Conservation (phyloP, 2,329 filamentous ascomycete species). For the Talaromyces verruculosus region DNA sequence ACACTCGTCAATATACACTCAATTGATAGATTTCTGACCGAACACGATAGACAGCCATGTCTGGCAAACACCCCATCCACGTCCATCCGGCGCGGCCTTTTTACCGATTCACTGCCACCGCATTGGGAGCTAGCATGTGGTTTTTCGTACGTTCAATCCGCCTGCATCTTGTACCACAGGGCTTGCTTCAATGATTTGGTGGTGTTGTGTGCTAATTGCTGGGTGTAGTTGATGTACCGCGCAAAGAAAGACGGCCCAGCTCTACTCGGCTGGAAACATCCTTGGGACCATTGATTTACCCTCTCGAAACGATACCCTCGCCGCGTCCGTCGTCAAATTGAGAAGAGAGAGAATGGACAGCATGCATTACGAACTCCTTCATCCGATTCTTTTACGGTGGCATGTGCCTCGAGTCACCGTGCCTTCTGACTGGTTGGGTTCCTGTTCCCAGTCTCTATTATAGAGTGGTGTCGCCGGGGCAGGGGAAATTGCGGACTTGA, state of each 20-base stretch:
- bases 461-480: neutral
- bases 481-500: neutral
- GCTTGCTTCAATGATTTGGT: neutral
- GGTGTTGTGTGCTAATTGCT: neutral
- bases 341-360: neutral
- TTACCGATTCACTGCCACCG: constrained; percentile 83
- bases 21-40: neutral
- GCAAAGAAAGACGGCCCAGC: constrained; percentile 94
- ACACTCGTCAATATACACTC: neutral
- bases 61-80: constrained; percentile 47
- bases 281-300: constrained; percentile 76
- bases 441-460: neutral
- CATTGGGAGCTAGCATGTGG: constrained; percentile 95
- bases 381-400: neutral
- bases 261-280: constrained; percentile 90
- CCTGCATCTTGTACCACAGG: neutral
- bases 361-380: neutral
- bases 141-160: constrained; percentile 73
- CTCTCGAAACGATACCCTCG: constrained; percentile 6
- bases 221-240: constrained; percentile 82
- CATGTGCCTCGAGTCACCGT: neutral
- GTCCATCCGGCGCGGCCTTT: constrained; percentile 64
- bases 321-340: neutral
- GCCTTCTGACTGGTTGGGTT: neutral
- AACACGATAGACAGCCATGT: constrained; percentile 33